These are phyloP conservation scores for Ehretia macrophylla DNA, from an alignment of 257 asterid species.

Conservation along the genomic window DNA sequence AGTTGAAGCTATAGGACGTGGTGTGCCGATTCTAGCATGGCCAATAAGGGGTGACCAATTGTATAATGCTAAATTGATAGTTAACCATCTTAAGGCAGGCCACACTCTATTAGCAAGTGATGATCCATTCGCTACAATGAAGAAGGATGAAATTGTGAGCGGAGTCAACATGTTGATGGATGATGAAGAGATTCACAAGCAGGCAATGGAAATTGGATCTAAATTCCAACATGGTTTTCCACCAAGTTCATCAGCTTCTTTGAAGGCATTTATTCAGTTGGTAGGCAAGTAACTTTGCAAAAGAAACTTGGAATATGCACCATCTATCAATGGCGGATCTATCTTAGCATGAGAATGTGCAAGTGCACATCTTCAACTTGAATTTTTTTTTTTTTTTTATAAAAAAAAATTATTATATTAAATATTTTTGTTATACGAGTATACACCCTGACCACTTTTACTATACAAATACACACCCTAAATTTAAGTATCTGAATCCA, in stretches of 20 bases:
- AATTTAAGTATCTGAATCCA: no score
- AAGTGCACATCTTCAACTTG: no score
- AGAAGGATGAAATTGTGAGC: conserved; percentile 33
- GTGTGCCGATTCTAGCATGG: conserved; percentile 68
- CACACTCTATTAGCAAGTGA: conserved; percentile 29
- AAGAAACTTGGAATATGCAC: no score
- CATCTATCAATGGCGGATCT: no score
- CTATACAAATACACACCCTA: no score
- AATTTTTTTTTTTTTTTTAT: no score
- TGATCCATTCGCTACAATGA: conserved; percentile 33
- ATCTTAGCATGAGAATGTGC: no score
- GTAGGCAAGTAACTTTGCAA: conserved; percentile 1
- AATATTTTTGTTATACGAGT: no score
- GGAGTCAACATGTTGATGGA: conserved; percentile 51
- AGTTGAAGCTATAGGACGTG: conserved; percentile 54
- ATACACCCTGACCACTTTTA: no score
- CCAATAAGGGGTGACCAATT: conserved; percentile 82
- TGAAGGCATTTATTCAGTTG: conserved; percentile 35
- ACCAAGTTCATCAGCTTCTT: conserved; percentile 42
- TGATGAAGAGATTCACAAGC: conserved; percentile 41
- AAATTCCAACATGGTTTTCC: conserved; percentile 48
- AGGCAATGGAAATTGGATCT: conserved; percentile 28
- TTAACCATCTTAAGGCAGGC: conserved; percentile 39
- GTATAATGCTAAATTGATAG: conserved; percentile 47
- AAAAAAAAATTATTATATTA: no score